phyloP scores from a whole-genome alignment of 164 flowering plant genomes.

The Chimonanthus praecox region DNA sequence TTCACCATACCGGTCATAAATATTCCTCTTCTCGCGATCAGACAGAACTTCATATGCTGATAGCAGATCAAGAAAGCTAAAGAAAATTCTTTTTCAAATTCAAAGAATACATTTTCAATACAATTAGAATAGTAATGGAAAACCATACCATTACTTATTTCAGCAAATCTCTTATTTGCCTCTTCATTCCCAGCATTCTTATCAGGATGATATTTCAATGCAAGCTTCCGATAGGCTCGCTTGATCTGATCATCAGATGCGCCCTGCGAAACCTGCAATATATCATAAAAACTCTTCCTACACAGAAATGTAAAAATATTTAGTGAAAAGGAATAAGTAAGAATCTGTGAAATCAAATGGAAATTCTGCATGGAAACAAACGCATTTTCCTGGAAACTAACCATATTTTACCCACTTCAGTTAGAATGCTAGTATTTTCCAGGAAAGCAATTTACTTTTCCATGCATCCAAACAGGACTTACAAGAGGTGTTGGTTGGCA shows the following conservation, averaged over 20 bases:
- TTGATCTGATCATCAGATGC: conserved; percentile 97
- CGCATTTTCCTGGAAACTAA: not conserved
- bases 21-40: conserved; percentile 86
- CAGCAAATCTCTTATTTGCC: conserved; percentile 86
- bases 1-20: conserved; percentile 92
- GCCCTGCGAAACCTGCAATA: conserved; percentile 79
- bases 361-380: not conserved
- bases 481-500: not conserved
- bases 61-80: not conserved
- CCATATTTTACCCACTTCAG: not conserved
- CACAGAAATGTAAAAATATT: not conserved
- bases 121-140: not conserved
- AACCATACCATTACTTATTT: conserved; percentile 77
- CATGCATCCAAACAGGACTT: not conserved
- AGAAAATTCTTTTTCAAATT: not conserved
- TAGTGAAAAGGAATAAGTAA: not conserved
- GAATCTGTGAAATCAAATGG: not conserved
- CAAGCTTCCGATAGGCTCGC: conserved; percentile 89
- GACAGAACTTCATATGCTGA: conserved; percentile 92
- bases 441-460: too few species aligned
- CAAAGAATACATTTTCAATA: not conserved
- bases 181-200: conserved; percentile 98
- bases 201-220: conserved; percentile 97
- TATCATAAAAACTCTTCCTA: conserved; percentile 93
- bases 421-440: not conserved